Percentiles rank a stretch among this genome's conserved stretches.
These are phyloP conservation scores for Skeletonema tropicum DNA, from an alignment of 108 stramenopile genomes.

Conservation along the genomic window DNA sequence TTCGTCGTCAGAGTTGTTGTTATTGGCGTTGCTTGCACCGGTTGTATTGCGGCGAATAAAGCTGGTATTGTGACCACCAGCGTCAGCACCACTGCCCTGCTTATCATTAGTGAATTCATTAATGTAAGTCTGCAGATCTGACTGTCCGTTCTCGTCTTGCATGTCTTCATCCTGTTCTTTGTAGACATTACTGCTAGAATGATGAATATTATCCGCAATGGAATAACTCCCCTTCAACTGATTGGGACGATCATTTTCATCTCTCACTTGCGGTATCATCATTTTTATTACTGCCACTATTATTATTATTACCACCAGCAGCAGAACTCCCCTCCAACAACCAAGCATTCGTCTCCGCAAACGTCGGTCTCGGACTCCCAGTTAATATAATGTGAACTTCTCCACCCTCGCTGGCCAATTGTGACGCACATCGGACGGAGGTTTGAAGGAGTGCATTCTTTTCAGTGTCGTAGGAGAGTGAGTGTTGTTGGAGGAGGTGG, in stretches of 20 bases:
- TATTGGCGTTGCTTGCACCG: not conserved
- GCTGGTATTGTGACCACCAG: not conserved
- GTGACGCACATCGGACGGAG: constrained; percentile 8
- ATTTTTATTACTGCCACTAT: not conserved
- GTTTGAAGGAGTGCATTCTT: constrained; percentile 30
- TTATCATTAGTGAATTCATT: constrained; percentile 9
- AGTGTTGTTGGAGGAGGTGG: constrained; percentile 34
- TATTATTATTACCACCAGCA: too few species aligned
- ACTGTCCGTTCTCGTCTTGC: not conserved
- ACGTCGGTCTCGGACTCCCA: constrained; percentile 47
- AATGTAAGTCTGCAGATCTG: constrained; percentile 21
- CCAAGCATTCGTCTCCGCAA: constrained; percentile 53
- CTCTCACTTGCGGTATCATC: not conserved
- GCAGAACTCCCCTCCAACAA: constrained; percentile 21
- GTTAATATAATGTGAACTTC: constrained; percentile 40
- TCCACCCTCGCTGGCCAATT: not conserved
- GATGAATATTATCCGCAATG: constrained; percentile 7
- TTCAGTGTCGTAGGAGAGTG: constrained; percentile 26
- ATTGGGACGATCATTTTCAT: not conserved
- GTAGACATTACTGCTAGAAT: not conserved
- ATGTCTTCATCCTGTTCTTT: not conserved
- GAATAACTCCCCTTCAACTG: constrained; percentile 10
- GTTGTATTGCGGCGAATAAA: not conserved
- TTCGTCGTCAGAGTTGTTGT: not conserved
- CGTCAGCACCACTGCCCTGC: not conserved